Percentiles rank a stretch among this genome's conserved stretches.
phyloP scores from a whole-genome alignment of 1,284 basidiomycete species.

The Malassezia pachydermatis region DNA sequence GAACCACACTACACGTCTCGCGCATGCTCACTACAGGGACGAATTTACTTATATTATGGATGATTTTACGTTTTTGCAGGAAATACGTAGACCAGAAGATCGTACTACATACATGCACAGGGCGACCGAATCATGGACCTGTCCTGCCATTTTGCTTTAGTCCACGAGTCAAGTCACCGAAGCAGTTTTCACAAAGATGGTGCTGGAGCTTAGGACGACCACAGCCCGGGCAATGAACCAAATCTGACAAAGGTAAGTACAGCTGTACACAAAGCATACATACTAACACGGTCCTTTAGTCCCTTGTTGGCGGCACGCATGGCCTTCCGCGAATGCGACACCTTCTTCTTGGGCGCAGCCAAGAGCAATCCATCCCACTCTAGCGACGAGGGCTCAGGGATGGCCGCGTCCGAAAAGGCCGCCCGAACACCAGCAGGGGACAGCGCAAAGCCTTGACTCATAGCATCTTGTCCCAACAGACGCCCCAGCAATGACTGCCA shows the following conservation, averaged over 20 bases:
- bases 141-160: too few relatives aligned
- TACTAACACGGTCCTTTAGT: constrained; percentile 83
- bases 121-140: too few relatives aligned
- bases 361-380: constrained; percentile 76
- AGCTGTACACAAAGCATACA: constrained; percentile 1
- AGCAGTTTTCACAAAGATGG: constrained; percentile 76
- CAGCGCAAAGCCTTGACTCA: background rate
- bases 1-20: too few relatives aligned
- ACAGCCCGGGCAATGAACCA: constrained; percentile 85
- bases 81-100: too few relatives aligned
- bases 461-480: background rate
- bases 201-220: constrained; percentile 78
- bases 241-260: constrained; percentile 54
- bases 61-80: too few relatives aligned
- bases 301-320: constrained; percentile 93
- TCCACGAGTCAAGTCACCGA: constrained; percentile 62
- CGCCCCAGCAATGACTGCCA: background rate
- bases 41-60: too few relatives aligned
- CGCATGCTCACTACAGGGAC: too few relatives aligned
- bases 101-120: too few relatives aligned
- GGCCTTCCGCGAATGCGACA: constrained; percentile 83
- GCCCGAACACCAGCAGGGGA: background rate
- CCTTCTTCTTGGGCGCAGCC: constrained; percentile 90
- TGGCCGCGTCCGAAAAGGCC: background rate
- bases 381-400: constrained; percentile 51